Base-by-base conservation (phyloP, 768 basidiomycete genomes). In the Gautieria morchelliformis region DNA sequence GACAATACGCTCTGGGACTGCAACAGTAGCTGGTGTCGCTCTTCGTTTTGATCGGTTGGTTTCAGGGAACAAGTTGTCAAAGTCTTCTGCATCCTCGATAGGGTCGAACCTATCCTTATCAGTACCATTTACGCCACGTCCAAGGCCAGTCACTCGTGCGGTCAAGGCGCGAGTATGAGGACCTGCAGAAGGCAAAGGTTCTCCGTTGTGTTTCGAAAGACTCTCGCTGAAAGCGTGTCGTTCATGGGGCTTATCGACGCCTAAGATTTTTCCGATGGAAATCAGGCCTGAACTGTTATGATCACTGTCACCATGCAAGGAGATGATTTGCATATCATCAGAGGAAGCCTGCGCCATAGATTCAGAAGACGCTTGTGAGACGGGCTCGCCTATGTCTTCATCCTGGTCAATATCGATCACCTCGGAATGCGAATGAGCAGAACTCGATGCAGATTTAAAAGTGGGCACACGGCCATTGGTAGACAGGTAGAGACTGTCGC, bases 331-430 rank as follows among this genome's bases (percentile, higher is more conserved):
- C 12, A 57, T 14, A 57, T 57, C 56, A 50, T 57, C 56, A 50
- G 45, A 48, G 45, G 45, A 42, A n/a, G 53, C 44, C 14, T 42
- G 40, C 17, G 39, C 41, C 14, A 6, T 22, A 5, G 22, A 14
- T n/a, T 37, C 17, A 47, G 32, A 4, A 19, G 3, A n/a, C 12
- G 46, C 9, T 4, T 19, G 42, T 12, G 19, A 5, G 17, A 56
- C 22, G 22, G 27, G 24, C 48, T 49, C 46, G 17, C 46, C 56
- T 6, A 50, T 8, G 39, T 57, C 56, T 39, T 56, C 54, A 11
- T 57, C 56, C 7, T 48, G 24, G 17, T 39, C 46, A 37, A 57
- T n/a, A 40, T 57, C 56, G 7, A 57, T 57, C n/a, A 55, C 53
- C 24, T 22, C 22, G 19, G 11, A 20, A 35, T 33, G 52, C 12